Conservation (phyloP, 2,329 filamentous ascomycete species). For the Thelonectria discophora region DNA sequence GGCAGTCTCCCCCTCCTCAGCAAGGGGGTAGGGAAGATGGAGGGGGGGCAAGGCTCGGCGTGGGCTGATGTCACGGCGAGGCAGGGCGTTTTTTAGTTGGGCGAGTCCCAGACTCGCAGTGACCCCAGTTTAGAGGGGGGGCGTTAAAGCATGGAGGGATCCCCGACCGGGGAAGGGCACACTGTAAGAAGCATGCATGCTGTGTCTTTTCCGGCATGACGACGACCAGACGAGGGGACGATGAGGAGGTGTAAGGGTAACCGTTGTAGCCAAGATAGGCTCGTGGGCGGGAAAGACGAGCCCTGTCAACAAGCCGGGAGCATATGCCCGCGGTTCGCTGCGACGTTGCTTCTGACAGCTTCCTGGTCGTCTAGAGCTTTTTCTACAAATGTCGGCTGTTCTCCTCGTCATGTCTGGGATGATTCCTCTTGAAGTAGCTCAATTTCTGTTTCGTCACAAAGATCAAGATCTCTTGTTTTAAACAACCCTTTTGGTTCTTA, state of each 20-base stretch:
- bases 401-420: background rate
- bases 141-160: background rate
- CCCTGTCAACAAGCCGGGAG: too few relatives aligned
- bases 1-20: background rate
- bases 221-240: too few relatives aligned
- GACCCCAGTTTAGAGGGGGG: background rate
- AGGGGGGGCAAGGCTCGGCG: background rate
- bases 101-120: too few relatives aligned
- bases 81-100: background rate
- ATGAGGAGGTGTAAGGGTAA: too few relatives aligned
- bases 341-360: background rate
- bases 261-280: too few relatives aligned
- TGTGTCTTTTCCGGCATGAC: too few relatives aligned
- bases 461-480: background rate
- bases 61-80: slow-evolving; percentile 12
- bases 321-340: background rate
- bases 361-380: too few relatives aligned
- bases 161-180: background rate
- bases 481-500: background rate
- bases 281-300: too few relatives aligned
- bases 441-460: background rate
- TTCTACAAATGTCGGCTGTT: background rate
- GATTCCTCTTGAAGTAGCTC: background rate
- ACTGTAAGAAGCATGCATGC: too few relatives aligned
- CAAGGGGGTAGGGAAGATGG: background rate